Conservation (phyloP, 805 yeast genomes). For the Deakozyma indianensis region DNA sequence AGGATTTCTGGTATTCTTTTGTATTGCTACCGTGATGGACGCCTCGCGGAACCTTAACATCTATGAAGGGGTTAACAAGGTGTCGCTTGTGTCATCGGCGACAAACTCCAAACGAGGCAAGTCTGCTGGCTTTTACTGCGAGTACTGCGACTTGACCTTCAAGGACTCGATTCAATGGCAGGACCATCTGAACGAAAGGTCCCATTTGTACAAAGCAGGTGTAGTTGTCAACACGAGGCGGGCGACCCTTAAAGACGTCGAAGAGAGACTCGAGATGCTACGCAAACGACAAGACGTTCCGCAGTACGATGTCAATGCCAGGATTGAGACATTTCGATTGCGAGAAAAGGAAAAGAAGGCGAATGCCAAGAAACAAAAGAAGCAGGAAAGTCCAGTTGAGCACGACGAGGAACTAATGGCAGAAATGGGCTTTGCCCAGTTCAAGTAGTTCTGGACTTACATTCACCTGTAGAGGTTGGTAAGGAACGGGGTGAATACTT, state of each 20-base stretch:
- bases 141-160: conserved; percentile 62
- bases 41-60: not conserved
- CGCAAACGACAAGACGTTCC: not conserved
- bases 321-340: not conserved
- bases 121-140: conserved; percentile 70
- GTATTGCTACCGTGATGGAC: not conserved
- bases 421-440: not conserved
- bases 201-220: conserved; percentile 29
- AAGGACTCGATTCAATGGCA: conserved; percentile 70
- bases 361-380: not conserved
- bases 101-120: not conserved
- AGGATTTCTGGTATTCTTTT: not conserved
- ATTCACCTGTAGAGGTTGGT: too few species aligned
- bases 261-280: conserved; percentile 23
- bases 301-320: not conserved
- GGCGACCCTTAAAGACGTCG: conserved; percentile 37
- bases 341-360: not conserved
- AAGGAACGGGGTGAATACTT: too few species aligned
- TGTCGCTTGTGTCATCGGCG: not conserved
- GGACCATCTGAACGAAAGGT: conserved; percentile 71
- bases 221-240: conserved; percentile 24
- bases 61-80: not conserved
- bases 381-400: not conserved
- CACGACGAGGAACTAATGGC: not conserved
- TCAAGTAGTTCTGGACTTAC: too few species aligned